These are phyloP conservation scores for Epichloe hybrida DNA, from an alignment of 2,329 filamentous ascomycete genomes.

Conservation along the genomic window DNA sequence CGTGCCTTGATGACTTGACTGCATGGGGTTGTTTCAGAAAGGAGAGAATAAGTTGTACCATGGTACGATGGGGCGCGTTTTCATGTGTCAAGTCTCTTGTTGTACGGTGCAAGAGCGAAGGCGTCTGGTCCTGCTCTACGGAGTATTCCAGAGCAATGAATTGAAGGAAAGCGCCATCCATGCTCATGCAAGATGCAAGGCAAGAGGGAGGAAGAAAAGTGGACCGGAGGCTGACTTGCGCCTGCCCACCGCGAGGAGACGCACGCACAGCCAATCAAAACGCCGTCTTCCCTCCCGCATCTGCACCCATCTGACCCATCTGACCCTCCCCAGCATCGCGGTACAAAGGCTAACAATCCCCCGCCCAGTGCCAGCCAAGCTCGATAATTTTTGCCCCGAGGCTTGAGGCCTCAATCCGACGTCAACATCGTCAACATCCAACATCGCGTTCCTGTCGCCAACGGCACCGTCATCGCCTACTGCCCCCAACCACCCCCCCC, in stretches of 20 bases:
- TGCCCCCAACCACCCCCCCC: background rate
- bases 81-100: too few relatives aligned
- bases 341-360: background rate
- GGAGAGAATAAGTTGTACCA: too few relatives aligned
- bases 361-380: background rate
- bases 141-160: too few relatives aligned
- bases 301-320: background rate
- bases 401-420: slow-evolving; percentile 4
- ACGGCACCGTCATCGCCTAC: slow-evolving; percentile 1
- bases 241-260: background rate
- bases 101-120: too few relatives aligned
- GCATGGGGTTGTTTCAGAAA: background rate
- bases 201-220: background rate
- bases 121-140: too few relatives aligned
- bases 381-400: slow-evolving; percentile 10
- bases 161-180: background rate
- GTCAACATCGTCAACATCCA: background rate
- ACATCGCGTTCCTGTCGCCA: slow-evolving; percentile 1
- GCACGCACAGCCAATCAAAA: slow-evolving; percentile 11
- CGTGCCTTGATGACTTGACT: background rate
- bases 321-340: slow-evolving; percentile 8
- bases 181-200: background rate
- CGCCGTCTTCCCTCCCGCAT: slow-evolving; percentile 8
- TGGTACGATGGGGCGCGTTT: too few relatives aligned
- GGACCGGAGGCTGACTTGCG: background rate